phyloP scores from a whole-genome alignment of 2,329 filamentous ascomycete species.

The Chaetomiaceae sp. region DNA sequence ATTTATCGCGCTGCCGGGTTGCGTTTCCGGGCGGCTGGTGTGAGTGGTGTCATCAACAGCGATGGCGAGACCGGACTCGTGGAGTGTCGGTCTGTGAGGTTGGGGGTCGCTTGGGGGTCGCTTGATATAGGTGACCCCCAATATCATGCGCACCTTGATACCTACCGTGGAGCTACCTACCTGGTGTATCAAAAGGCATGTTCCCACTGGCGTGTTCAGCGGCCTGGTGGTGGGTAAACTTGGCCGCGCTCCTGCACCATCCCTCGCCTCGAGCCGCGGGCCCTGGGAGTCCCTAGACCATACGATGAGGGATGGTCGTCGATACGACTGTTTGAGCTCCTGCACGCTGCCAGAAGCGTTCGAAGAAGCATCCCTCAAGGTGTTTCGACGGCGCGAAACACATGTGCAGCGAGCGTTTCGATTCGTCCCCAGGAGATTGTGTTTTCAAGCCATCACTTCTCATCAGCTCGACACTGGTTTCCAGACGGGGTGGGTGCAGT shows the following conservation, averaged over 20 bases:
- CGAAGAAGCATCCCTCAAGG: slow-evolving; percentile 3
- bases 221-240: slow-evolving; percentile 9
- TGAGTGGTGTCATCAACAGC: slow-evolving; percentile 2
- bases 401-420: not conserved
- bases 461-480: not conserved
- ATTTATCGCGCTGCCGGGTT: slow-evolving; percentile 1
- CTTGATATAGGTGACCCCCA: slow-evolving; percentile 13
- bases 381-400: slow-evolving; percentile 7
- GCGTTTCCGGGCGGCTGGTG: slow-evolving; percentile 12
- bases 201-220: not conserved
- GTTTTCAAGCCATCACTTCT: slow-evolving; percentile 16
- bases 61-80: slow-evolving; percentile 5
- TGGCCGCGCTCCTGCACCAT: slow-evolving; percentile 6
- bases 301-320: not conserved
- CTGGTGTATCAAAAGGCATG: slow-evolving; percentile 1
- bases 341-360: slow-evolving; percentile 20
- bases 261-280: slow-evolving; percentile 17
- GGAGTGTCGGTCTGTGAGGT: not conserved
- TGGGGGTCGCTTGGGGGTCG: too few species aligned
- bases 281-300: slow-evolving; percentile 5
- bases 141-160: slow-evolving; percentile 11
- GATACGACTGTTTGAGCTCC: slow-evolving; percentile 12
- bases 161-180: too few species aligned
- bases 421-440: slow-evolving; percentile 22
- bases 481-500: not conserved